Base-by-base conservation (phyloP, 148 eudicot genomes). In the Spergularia marina region DNA sequence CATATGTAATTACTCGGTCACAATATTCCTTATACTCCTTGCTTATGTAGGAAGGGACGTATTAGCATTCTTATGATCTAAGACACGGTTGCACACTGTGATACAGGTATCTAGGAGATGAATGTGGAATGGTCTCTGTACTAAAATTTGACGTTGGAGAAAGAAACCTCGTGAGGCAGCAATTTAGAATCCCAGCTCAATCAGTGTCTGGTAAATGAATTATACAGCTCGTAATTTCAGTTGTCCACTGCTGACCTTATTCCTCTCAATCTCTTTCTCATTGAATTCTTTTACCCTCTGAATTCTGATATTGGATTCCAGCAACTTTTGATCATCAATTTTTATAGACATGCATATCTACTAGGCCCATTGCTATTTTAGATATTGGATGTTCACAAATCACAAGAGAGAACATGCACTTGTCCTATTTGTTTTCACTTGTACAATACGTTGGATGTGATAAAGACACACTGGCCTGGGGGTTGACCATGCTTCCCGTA, bases 21-120 rank as follows among this genome's bases (percentile, higher is more conserved):
- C 68, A 21, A 62, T 41, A 52, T 30, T 66, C 20, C 18, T 12
- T 65, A 12, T 20, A 36, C 49, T 41, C 51, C 58, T 53, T 59
- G 10, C 18, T 6, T 18, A 9, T 39, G 14, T 18, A 68, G 13
- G 36, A 25, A 16, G 55, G 69, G 60, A 68, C 53, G 53, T 71
- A 30, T 61, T 63, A 36, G 20, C 41, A 41, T 60, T 44, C 47
- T 74, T n/a, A 58, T 86, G 79, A 60, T 71, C 65, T 60, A 69
- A 53, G 64, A 14, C 56, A 47, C 69, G 66, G 66, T 62, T 77
- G 60, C 30, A 40, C 54, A 44, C 72, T 72, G 11, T 76, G 51
- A 58, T 79, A 68, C 85, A 95, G 99, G 94, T 92, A 95, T 82
- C 40, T 92, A 41, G 99, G 97, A 62, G 99, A 92, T 65, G 99